phyloP scores from a whole-genome alignment of 345 rosid species.

The Hibiscus syriacus region DNA sequence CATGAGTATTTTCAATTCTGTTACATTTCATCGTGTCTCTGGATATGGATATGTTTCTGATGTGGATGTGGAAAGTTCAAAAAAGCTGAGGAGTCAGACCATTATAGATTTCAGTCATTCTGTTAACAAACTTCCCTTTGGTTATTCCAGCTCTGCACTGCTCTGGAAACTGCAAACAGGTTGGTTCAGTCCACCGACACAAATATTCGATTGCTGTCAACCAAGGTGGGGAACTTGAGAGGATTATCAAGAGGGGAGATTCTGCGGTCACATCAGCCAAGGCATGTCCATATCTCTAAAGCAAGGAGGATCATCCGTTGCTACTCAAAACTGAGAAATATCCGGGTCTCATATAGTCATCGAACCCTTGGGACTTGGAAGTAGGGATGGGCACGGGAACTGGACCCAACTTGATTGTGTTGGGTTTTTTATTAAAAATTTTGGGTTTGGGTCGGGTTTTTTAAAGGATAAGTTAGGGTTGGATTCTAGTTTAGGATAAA shows the following conservation, averaged over 20 bases:
- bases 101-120: too few relatives aligned
- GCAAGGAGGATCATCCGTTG: conserved; percentile 9
- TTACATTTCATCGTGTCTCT: too few relatives aligned
- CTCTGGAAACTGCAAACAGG: conserved; percentile 72
- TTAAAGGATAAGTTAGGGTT: too few relatives aligned
- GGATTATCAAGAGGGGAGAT: conserved; percentile 40
- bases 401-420: too few relatives aligned
- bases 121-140: not conserved
- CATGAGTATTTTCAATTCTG: too few relatives aligned
- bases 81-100: not conserved
- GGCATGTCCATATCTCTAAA: conserved; percentile 1
- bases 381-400: too few relatives aligned
- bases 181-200: conserved; percentile 58
- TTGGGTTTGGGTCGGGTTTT: too few relatives aligned
- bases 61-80: not conserved
- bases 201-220: conserved; percentile 41
- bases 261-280: conserved; percentile 2
- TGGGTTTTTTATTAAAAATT: too few relatives aligned
- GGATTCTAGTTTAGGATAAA: too few relatives aligned
- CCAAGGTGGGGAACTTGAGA: conserved; percentile 63
- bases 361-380: too few relatives aligned
- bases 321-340: not conserved
- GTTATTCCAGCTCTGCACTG: conserved; percentile 51
- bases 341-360: not conserved
- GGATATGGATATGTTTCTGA: not conserved